A percentile compares a stretch with the other conserved stretches of the same genome.
phyloP scores from a whole-genome alignment of 106 monocot genomes.

The Apostasia shenzhenica region DNA sequence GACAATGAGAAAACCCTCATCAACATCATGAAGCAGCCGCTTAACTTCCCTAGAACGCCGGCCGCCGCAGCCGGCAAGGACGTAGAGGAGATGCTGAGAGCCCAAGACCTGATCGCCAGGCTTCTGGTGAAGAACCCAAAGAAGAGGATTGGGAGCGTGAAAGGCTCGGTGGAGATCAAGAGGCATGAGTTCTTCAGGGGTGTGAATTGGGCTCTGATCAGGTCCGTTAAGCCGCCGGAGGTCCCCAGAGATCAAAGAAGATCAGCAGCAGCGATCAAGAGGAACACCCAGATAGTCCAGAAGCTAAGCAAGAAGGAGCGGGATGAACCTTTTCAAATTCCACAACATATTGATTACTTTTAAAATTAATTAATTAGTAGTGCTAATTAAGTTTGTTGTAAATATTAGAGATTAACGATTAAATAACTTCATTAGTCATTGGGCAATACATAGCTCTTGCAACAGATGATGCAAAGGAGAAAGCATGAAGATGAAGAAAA shows the following conservation, averaged over 20 bases:
- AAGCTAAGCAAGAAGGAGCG: constrained; percentile 25
- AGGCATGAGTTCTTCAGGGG: constrained; percentile 78
- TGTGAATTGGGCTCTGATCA: constrained; percentile 83
- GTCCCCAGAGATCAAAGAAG: constrained; percentile 33
- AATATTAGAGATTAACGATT: no score
- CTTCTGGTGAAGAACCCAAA: constrained; percentile 80
- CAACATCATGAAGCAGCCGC: constrained; percentile 74
- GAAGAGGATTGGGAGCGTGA: constrained; percentile 65
- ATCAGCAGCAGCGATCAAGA: neutral
- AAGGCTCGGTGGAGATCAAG: constrained; percentile 79
- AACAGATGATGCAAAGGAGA: no score
- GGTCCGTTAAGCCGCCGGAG: constrained; percentile 74
- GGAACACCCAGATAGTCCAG: constrained; percentile 5
- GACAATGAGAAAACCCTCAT: constrained; percentile 71
- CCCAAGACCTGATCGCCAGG: constrained; percentile 61
- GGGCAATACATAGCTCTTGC: no score
- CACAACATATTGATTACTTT: constrained; percentile 50
- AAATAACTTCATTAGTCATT: no score
- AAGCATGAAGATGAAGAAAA: no score
- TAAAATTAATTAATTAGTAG: neutral
- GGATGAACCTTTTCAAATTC: constrained; percentile 17
- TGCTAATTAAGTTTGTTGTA: no score
- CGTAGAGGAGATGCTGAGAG: constrained; percentile 37
- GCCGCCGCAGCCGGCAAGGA: constrained; percentile 16
- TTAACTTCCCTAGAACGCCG: constrained; percentile 36